These are phyloP conservation scores for Flaveria bidentis DNA, from an alignment of 129 eudicot genomes.

Conservation along the genomic window DNA sequence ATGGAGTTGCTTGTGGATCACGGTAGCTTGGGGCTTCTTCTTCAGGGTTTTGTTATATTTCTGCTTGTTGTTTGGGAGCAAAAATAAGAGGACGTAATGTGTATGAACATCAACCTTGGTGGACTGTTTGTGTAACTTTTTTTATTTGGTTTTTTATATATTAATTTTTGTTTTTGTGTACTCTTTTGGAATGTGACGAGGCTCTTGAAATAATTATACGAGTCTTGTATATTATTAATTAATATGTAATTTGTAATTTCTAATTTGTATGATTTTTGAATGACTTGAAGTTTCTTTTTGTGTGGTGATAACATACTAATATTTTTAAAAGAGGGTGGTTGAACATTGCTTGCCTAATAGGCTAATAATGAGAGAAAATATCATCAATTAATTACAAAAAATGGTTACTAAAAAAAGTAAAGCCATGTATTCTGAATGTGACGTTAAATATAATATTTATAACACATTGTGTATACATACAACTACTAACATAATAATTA, in stretches of 20 bases:
- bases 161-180: background rate
- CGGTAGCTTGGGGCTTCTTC: slow-evolving; percentile 19
- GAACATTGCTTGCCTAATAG: too few relatives aligned
- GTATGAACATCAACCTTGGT: background rate
- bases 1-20: slow-evolving; percentile 22
- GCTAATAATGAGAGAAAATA: too few relatives aligned
- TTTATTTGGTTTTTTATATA: background rate
- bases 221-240: background rate
- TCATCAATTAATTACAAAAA: too few relatives aligned
- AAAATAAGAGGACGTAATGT: slow-evolving; percentile 16
- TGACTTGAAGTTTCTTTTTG: too few relatives aligned
- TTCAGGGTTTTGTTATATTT: slow-evolving; percentile 19
- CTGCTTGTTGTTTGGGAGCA: slow-evolving; percentile 17
- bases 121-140: slow-evolving; percentile 10
- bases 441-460: too few relatives aligned
- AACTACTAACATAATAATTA: too few relatives aligned
- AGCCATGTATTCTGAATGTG: too few relatives aligned
- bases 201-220: slow-evolving; percentile 1
- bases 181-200: background rate
- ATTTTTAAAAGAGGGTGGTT: background rate
- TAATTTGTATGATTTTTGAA: background rate
- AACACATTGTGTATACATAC: too few relatives aligned
- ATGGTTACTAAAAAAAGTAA: too few relatives aligned
- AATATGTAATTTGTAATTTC: background rate
- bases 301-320: background rate